A percentile compares a stretch with the other conserved stretches of the same genome.
Evolutionary conservation across 2,329 filamentous ascomycete genomes (phyloP).

Genomic region (Epicoccum nigrum): DNA sequence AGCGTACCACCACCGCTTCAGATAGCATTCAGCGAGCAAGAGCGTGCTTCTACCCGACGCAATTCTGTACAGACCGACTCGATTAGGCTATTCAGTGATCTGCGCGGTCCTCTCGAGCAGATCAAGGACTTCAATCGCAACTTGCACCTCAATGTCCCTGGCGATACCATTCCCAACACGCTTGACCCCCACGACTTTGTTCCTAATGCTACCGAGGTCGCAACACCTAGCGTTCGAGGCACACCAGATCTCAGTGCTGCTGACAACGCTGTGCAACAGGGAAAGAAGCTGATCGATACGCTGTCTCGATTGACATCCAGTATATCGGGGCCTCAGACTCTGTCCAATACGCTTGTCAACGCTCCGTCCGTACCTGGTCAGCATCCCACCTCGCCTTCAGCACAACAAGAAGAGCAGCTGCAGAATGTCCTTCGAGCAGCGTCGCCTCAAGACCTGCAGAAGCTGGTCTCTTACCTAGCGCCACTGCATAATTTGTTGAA

Average conservation of each 20-base stretch:
- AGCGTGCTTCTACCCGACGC: constrained; percentile 23
- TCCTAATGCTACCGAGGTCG: constrained; percentile 55
- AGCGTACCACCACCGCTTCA: constrained; percentile 21
- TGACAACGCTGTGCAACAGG: constrained; percentile 46
- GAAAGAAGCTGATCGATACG: constrained; percentile 42
- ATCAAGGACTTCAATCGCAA: constrained; percentile 40
- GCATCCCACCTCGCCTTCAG: constrained; percentile 32
- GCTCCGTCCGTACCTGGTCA: constrained; percentile 26
- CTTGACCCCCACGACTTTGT: constrained; percentile 49
- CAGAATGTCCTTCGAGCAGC: constrained; percentile 38
- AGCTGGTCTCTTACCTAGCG: constrained; percentile 44
- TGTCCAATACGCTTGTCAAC: constrained; percentile 23
- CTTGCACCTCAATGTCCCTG: constrained; percentile 39
- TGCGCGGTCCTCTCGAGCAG: constrained; percentile 31
- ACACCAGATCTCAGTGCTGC: constrained; percentile 49
- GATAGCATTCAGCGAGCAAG: constrained; percentile 25
- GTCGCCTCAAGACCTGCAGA: constrained; percentile 42
- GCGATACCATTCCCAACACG: constrained; percentile 46
- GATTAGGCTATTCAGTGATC: constrained; percentile 20
- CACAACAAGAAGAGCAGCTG: constrained; percentile 39
- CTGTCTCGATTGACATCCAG: constrained; percentile 35
- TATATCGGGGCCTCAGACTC: constrained; percentile 23
- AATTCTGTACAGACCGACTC: constrained; percentile 29
- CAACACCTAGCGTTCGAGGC: constrained; percentile 52
- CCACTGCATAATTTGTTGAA: constrained; percentile 46